Conservation (phyloP, 768 basidiomycete species). For the Boletus sp. region DNA sequence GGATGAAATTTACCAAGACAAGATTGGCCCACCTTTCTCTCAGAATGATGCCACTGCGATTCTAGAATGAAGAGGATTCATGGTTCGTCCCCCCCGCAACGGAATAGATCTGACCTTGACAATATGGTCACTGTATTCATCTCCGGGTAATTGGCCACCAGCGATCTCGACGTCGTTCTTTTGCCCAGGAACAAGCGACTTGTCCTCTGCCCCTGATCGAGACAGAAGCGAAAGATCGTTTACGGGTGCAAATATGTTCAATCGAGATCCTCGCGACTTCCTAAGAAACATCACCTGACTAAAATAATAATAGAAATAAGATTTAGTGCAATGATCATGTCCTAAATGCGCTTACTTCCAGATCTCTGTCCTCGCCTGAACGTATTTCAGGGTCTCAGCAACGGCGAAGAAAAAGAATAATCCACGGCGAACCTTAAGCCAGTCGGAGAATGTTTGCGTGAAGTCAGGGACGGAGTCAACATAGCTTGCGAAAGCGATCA, state of each 20-base stretch:
- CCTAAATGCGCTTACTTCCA: constrained; percentile 67
- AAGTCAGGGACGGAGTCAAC: constrained; percentile 68
- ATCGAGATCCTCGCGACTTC: constrained; percentile 72
- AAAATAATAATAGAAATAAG: neutral
- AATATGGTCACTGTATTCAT: constrained; percentile 95
- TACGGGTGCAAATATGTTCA: constrained; percentile 90
- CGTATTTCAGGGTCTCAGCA: neutral
- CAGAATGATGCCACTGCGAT: constrained; percentile 91
- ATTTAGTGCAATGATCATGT: neutral
- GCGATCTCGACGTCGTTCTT: constrained; percentile 71
- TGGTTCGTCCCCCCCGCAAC: neutral
- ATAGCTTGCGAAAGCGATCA: constrained; percentile 90
- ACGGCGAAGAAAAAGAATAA: neutral
- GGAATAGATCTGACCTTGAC: constrained; percentile 58
- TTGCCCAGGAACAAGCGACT: constrained; percentile 61
- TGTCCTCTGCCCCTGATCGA: constrained; percentile 57
- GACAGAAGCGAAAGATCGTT: constrained; percentile 84
- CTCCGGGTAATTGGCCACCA: constrained; percentile 86
- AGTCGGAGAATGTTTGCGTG: constrained; percentile 73
- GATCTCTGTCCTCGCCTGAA: constrained; percentile 78
- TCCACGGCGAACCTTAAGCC: constrained; percentile 64
- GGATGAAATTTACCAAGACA: constrained; percentile 2
- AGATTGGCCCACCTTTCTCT: constrained; percentile 66
- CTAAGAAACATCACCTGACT: constrained; percentile 88
- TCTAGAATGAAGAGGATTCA: constrained; percentile 42